Evolutionary conservation across 139 green algal genomes (phyloP).

Genomic region (Chlamydomonas applanata): DNA sequence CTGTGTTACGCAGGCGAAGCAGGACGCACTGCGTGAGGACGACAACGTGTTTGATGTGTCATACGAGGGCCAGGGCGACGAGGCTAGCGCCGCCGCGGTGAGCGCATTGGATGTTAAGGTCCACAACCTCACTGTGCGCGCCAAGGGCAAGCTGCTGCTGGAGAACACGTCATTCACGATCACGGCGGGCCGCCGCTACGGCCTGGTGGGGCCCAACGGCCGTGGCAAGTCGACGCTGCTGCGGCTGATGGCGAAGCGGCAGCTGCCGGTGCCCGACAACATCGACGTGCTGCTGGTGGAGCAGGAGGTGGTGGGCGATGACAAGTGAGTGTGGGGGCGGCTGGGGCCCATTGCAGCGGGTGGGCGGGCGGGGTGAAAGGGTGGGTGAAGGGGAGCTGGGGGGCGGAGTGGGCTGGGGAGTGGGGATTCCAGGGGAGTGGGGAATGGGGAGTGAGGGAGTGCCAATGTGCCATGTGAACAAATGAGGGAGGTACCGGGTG

Average conservation of each 20-base stretch:
- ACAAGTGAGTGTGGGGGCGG: slow-evolving; percentile 24
- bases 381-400: too few species aligned
- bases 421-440: background rate
- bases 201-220: slow-evolving; percentile 68
- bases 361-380: background rate
- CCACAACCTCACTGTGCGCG: slow-evolving; percentile 94
- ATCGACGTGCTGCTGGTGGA: slow-evolving; percentile 99
- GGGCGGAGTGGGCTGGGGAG: background rate
- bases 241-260: slow-evolving; percentile 86
- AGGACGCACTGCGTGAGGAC: slow-evolving; percentile 88
- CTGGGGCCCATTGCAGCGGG: background rate
- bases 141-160: slow-evolving; percentile 96
- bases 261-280: slow-evolving; percentile 92
- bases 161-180: slow-evolving; percentile 92
- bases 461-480: too few species aligned
- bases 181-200: slow-evolving; percentile 74
- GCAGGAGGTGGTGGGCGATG: slow-evolving; percentile 91
- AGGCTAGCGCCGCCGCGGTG: slow-evolving; percentile 35
- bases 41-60: slow-evolving; percentile 97
- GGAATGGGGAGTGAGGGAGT: too few species aligned
- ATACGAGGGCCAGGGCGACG: slow-evolving; percentile 80
- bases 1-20: slow-evolving; percentile 53
- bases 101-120: slow-evolving; percentile 93
- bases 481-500: too few species aligned
- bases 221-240: slow-evolving; percentile 97